Conservation (phyloP, 2,329 filamentous ascomycete species). For the Fusarium sp. region DNA sequence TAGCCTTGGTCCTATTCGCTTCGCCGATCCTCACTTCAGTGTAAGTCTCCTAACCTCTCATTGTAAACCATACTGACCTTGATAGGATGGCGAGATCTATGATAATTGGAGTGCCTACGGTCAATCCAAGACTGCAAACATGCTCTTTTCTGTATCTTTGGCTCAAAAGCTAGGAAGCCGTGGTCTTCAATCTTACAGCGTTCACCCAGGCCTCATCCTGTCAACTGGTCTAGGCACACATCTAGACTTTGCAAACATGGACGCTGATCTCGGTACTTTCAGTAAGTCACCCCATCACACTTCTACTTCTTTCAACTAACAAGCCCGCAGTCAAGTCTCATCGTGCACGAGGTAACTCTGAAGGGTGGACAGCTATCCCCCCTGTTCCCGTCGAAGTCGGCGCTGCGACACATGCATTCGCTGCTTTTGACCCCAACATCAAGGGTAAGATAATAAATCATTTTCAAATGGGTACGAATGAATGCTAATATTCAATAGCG, state of each 20-base stretch:
- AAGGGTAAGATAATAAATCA: slow-evolving; percentile 25
- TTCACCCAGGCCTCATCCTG: slow-evolving; percentile 50
- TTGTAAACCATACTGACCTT: slow-evolving; percentile 29
- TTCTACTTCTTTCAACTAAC: background rate
- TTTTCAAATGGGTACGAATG: accelerated
- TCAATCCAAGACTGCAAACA: slow-evolving; percentile 55
- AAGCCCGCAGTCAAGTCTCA: slow-evolving; percentile 27
- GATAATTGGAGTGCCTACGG: slow-evolving; percentile 52
- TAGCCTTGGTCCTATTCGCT: slow-evolving; percentile 48
- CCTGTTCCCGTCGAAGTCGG: slow-evolving; percentile 46
- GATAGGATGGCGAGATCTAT: slow-evolving; percentile 47
- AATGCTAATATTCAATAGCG: slow-evolving; percentile 26
- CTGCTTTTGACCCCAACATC: slow-evolving; percentile 53
- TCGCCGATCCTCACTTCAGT: slow-evolving; percentile 49
- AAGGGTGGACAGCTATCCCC: slow-evolving; percentile 37
- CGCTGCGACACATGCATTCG: slow-evolving; percentile 51
- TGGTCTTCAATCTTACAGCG: slow-evolving; percentile 49
- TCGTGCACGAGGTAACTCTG: slow-evolving; percentile 36
- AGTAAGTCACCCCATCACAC: background rate
- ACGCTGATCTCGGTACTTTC: slow-evolving; percentile 29
- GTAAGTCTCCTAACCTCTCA: slow-evolving; percentile 29
- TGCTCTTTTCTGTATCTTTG: slow-evolving; percentile 49
- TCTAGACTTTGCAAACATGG: slow-evolving; percentile 32
- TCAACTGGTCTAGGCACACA: slow-evolving; percentile 39
- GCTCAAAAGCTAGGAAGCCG: slow-evolving; percentile 48